phyloP scores from a whole-genome alignment of 345 rosid genomes.

The Eucalyptus lansdowneana region DNA sequence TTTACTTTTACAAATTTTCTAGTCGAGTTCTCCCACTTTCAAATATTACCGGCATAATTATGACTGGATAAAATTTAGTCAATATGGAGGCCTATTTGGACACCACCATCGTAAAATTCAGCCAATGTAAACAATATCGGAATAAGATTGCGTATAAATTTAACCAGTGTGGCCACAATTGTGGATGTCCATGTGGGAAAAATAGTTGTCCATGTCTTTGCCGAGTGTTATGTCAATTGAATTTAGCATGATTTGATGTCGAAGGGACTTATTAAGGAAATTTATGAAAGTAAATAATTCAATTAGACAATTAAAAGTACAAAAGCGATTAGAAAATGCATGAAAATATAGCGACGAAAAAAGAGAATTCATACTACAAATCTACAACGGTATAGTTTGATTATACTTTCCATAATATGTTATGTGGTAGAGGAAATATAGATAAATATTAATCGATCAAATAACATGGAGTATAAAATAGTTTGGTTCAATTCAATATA shows the following conservation, averaged over 20 bases:
- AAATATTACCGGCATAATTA: no score
- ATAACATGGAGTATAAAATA: background rate
- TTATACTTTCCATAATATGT: background rate
- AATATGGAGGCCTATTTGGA: no score
- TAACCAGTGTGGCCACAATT: no score
- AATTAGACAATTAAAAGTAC: background rate
- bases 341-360: background rate
- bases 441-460: background rate
- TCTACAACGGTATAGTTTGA: background rate
- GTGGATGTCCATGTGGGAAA: no score
- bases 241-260: background rate
- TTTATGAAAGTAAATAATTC: background rate
- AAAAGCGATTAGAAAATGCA: accelerated
- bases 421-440: background rate
- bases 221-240: background rate
- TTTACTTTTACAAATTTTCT: no score
- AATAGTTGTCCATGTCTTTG: background rate
- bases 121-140: no score
- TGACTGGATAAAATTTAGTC: no score
- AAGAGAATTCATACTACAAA: background rate
- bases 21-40: no score
- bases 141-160: no score
- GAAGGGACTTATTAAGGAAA: background rate
- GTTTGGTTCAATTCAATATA: background rate
- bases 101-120: no score